These are phyloP conservation scores for Cyclaneusma minus DNA, from an alignment of 2,329 filamentous ascomycete species.

Conservation along the genomic window DNA sequence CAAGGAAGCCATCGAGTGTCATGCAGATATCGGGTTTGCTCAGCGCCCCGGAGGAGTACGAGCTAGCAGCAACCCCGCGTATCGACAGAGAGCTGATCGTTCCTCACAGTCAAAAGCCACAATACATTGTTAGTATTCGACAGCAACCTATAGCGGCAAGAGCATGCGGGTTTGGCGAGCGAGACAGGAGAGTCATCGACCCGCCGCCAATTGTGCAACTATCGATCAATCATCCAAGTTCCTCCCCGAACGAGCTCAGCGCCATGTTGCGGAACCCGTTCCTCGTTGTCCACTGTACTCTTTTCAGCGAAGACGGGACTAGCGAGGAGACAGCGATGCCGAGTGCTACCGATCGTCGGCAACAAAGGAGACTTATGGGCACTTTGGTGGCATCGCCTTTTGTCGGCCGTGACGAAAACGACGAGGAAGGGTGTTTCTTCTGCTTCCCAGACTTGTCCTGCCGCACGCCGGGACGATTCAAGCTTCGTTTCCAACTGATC, in stretches of 20 bases:
- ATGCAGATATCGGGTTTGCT: slow-evolving; percentile 12
- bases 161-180: slow-evolving; percentile 70
- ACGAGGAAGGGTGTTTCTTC: slow-evolving; percentile 66
- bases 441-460: slow-evolving; percentile 74
- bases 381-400: slow-evolving; percentile 65
- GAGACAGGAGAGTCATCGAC: slow-evolving; percentile 69
- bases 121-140: slow-evolving; percentile 37
- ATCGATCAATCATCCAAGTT: slow-evolving; percentile 41
- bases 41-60: slow-evolving; percentile 8
- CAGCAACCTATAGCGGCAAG: slow-evolving; percentile 67
- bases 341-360: slow-evolving; percentile 42
- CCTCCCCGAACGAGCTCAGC: slow-evolving; percentile 35
- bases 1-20: slow-evolving; percentile 6
- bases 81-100: neutral
- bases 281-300: slow-evolving; percentile 61
- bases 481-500: slow-evolving; percentile 59
- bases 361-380: slow-evolving; percentile 66
- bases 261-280: slow-evolving; percentile 41
- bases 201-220: slow-evolving; percentile 72
- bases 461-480: slow-evolving; percentile 60
- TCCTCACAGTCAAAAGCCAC: slow-evolving; percentile 1
- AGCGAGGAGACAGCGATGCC: slow-evolving; percentile 56
- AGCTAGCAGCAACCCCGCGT: neutral
- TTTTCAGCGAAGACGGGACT: slow-evolving; percentile 54
- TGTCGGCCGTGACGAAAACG: slow-evolving; percentile 58